Conservation (phyloP, 2,329 filamentous ascomycete genomes). For the Amylocarpus encephaloides region DNA sequence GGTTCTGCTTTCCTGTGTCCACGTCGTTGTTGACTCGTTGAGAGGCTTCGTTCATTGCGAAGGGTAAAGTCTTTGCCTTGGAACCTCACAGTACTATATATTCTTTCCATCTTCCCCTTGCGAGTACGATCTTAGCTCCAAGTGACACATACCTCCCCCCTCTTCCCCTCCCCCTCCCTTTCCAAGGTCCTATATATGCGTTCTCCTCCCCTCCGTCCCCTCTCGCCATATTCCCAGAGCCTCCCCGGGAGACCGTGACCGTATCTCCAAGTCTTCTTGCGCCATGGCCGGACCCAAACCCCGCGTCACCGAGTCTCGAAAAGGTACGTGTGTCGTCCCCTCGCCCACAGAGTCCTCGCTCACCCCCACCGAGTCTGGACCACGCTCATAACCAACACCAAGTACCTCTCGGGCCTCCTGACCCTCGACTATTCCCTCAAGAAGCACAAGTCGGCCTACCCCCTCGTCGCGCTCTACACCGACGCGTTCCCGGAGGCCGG, state of each 20-base stretch:
- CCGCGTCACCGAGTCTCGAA: constrained; percentile 27
- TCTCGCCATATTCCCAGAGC: not conserved
- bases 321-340: constrained; percentile 17
- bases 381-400: constrained; percentile 76
- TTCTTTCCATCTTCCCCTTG: no score
- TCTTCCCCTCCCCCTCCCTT: no score
- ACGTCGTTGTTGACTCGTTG: no score
- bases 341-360: not conserved
- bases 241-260: not conserved
- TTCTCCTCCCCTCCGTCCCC: not conserved
- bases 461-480: constrained; percentile 77
- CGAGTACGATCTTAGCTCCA: no score
- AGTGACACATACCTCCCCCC: no score
- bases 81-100: no score
- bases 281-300: constrained; percentile 20
- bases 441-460: constrained; percentile 59
- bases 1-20: no score
- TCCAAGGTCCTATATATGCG: not conserved
- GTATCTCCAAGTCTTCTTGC: not conserved
- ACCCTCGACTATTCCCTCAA: constrained; percentile 75
- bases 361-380: constrained; percentile 63
- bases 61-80: no score
- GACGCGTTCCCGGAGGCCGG: constrained; percentile 65
- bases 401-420: constrained; percentile 75
- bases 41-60: no score